Evolutionary conservation across 139 green algal genomes (phyloP), one percentile per base, ranked within the genome.

Genomic region (Chlorella ohadii): DNA sequence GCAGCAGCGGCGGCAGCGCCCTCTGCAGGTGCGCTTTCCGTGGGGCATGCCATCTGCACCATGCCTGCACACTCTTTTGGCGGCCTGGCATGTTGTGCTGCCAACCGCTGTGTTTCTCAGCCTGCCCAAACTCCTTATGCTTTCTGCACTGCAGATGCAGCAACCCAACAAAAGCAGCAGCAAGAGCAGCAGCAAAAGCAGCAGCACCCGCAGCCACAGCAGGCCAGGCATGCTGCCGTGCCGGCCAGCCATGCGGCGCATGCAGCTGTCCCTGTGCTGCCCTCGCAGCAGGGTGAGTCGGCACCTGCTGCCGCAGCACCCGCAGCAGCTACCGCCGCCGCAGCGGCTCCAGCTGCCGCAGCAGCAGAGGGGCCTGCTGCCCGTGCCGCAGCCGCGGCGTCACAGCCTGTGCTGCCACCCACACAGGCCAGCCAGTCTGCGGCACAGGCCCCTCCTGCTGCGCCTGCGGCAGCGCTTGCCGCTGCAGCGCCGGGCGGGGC

Each of bases 391-490:
- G 12, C 51, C 9, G 51, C 15, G 9, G 51, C 51, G 15, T 59
- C 51, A 13, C 51, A 59, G 51, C 51, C 11, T 9, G 12, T 13
- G 9, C 51, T 59, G 12, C 51, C 51, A 4, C 12, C 68, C 22
- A 75, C 68, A 0, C 68, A 75, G 25, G 68, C 68, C 68, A 75
- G 68, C 68, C 68, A 75, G 36, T 22, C 68, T 20, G 68, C 64
- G 4, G 64, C 31, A 41, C n/a, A 17, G 7, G 31, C 64, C 5
- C 28, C n/a, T 31, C 11, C 16, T 19, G 31, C 64, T 39, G 64
- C 64, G 5, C n/a, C 64, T 19, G 3, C n/a, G 7, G 64, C 64
- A 41, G 64, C 31, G 0, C n/a, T 0, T 0, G 64, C 63, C 16
- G 28, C 25, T 27, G 64, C 31, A 25, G 64, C 64, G 25, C n/a